Conservation (phyloP, 2,329 filamentous ascomycete species). For the Blumeriella jaapii region DNA sequence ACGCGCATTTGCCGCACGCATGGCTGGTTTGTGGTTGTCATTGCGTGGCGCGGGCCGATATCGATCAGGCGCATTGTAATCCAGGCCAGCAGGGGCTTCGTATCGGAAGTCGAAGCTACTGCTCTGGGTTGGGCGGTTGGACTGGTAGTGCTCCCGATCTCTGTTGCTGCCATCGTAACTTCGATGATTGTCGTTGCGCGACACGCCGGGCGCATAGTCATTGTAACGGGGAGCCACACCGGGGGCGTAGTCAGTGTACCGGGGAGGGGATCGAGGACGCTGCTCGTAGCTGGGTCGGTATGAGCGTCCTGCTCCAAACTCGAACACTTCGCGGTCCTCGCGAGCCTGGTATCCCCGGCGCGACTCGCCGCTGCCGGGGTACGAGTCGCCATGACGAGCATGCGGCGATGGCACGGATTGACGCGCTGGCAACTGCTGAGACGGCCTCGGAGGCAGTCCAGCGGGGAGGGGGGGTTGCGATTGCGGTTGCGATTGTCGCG, state of each 20-base stretch:
- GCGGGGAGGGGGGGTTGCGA: constrained; percentile 22
- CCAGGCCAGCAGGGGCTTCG: constrained; percentile 23
- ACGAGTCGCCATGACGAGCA: constrained; percentile 14
- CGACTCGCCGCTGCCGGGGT: constrained; percentile 7
- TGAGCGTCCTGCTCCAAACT: constrained; percentile 12
- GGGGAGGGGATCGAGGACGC: constrained; percentile 11
- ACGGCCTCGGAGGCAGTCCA: constrained; percentile 18
- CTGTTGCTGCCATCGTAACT: constrained; percentile 1
- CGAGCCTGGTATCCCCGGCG: constrained; percentile 3
- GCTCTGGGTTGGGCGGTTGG: constrained; percentile 8
- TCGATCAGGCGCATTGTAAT: constrained; percentile 19
- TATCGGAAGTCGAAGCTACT: constrained; percentile 24
- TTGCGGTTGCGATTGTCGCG: too few relatives aligned
- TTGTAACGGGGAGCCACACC: constrained; percentile 8
- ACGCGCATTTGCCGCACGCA: constrained; percentile 6
- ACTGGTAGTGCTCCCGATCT: not conserved
- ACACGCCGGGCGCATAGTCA: constrained; percentile 7
- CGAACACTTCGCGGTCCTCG: constrained; percentile 13
- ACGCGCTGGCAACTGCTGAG: not conserved
- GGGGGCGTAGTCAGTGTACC: constrained; percentile 11
- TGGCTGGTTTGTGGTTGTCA: constrained; percentile 6
- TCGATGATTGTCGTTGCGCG: constrained; percentile 2
- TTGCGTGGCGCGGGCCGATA: constrained; percentile 17
- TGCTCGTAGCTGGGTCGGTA: constrained; percentile 7
- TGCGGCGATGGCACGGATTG: not conserved